A percentile compares a stretch with the other conserved stretches of the same genome.
These are phyloP conservation scores for Bimuria novae-zelandiae DNA, from an alignment of 2,329 filamentous ascomycete genomes.

Conservation along the genomic window DNA sequence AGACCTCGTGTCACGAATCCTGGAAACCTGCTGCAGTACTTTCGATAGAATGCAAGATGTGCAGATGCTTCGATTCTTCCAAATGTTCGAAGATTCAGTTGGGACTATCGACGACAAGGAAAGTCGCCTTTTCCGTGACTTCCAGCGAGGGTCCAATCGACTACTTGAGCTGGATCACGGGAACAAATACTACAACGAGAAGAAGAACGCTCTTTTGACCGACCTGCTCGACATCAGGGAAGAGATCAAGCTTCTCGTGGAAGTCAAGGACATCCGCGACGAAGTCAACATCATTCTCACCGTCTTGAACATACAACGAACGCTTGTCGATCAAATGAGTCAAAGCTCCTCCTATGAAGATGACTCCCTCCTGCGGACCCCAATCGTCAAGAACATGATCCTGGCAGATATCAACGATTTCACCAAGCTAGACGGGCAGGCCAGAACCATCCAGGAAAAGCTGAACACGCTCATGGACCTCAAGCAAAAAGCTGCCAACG, in stretches of 20 bases:
- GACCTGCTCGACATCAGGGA: conserved; percentile 14
- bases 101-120: conserved; percentile 15
- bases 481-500: conserved; percentile 22
- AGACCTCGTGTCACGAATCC: conserved; percentile 16
- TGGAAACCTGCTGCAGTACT: conserved; percentile 12
- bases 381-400: conserved; percentile 7
- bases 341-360: background rate
- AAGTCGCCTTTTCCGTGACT: conserved; percentile 9
- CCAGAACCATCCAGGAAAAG: conserved; percentile 12
- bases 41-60: conserved; percentile 13
- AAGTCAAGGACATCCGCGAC: conserved; percentile 18
- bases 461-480: conserved; percentile 22
- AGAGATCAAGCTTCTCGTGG: conserved; percentile 12
- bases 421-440: conserved; percentile 7
- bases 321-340: conserved; percentile 1
- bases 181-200: conserved; percentile 10
- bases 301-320: conserved; percentile 7
- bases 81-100: conserved; percentile 17
- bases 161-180: conserved; percentile 6
- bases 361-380: background rate
- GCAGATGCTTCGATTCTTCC: conserved; percentile 14
- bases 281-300: conserved; percentile 17
- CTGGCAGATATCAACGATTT: conserved; percentile 3
- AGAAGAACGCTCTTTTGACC: conserved; percentile 11
- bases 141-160: conserved; percentile 8